These are phyloP conservation scores for Fusarium coffeatum DNA, from an alignment of 2,329 filamentous ascomycete genomes.

Conservation along the genomic window DNA sequence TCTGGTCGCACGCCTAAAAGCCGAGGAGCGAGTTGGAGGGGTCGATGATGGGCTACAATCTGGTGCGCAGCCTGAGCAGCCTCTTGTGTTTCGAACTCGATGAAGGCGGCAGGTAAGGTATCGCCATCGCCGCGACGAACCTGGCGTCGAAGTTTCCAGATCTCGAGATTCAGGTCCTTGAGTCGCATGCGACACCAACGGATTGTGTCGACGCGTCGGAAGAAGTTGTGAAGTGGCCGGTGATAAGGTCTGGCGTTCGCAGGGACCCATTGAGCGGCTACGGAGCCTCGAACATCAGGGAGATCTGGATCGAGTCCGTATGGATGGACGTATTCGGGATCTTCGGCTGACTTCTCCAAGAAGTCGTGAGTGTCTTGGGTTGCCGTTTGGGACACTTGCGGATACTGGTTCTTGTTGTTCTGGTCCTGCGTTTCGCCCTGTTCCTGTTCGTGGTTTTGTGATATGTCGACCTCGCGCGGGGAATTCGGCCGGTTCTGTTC, in stretches of 20 bases:
- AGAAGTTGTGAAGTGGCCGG: constrained; percentile 72
- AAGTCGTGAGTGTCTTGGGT: constrained; percentile 11
- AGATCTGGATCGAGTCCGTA: constrained; percentile 52
- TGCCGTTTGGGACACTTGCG: constrained; percentile 21
- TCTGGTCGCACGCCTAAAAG: constrained; percentile 84
- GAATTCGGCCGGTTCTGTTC: constrained; percentile 10
- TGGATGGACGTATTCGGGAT: constrained; percentile 53
- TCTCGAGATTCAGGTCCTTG: constrained; percentile 54
- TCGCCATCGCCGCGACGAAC: constrained; percentile 77
- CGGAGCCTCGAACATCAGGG: constrained; percentile 58
- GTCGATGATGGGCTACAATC: constrained; percentile 85
- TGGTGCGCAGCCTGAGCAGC: constrained; percentile 90
- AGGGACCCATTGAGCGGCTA: constrained; percentile 80
- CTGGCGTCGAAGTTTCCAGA: constrained; percentile 76
- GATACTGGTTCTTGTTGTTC: constrained; percentile 26
- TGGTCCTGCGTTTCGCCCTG: constrained; percentile 1
- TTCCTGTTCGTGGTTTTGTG: neutral
- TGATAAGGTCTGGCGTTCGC: constrained; percentile 82
- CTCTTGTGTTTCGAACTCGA: constrained; percentile 86
- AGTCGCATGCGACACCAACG: constrained; percentile 78
- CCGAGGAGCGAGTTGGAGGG: constrained; percentile 86
- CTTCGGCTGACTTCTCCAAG: constrained; percentile 42
- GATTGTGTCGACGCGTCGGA: constrained; percentile 94
- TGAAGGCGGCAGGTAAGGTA: constrained; percentile 82
- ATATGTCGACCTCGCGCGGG: constrained; percentile 12